Conservation (phyloP, 2,329 filamentous ascomycete genomes). For the Claviceps cyperi region DNA sequence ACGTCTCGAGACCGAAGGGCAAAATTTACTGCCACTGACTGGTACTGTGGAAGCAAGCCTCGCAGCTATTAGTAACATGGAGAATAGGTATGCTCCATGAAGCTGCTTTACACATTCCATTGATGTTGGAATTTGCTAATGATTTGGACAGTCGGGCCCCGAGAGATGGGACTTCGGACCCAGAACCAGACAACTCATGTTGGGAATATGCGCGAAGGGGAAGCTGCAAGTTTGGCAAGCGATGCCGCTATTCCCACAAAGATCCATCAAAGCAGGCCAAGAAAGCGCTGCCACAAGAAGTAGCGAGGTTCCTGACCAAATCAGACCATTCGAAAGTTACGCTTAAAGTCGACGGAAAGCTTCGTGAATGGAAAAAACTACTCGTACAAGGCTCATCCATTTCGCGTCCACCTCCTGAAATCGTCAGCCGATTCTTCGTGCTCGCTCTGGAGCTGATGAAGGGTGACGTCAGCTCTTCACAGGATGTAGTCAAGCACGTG, state of each 20-base stretch:
- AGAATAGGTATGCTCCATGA: background rate
- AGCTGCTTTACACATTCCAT: too few relatives aligned
- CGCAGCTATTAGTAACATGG: background rate
- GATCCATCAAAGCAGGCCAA: background rate
- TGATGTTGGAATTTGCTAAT: background rate
- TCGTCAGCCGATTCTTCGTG: conserved; percentile 8
- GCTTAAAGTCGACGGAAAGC: conserved; percentile 6
- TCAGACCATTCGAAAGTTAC: background rate
- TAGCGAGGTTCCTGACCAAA: background rate
- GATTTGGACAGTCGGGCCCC: background rate
- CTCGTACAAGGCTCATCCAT: background rate
- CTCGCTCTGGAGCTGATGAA: conserved; percentile 11
- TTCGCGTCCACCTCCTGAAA: background rate
- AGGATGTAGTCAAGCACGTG: conserved; percentile 12
- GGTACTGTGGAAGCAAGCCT: background rate
- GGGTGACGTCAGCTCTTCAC: conserved; percentile 9
- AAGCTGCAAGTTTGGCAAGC: conserved; percentile 6
- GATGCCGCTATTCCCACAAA: conserved; percentile 7
- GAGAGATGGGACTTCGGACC: background rate
- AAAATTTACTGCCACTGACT: background rate
- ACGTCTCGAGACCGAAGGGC: background rate
- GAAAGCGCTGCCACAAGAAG: background rate
- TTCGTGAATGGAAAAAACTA: conserved; percentile 9
- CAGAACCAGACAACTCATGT: background rate
- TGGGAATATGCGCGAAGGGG: conserved; percentile 1